phyloP scores from a whole-genome alignment of 257 asterid species.

The Rauvolfia tetraphylla region DNA sequence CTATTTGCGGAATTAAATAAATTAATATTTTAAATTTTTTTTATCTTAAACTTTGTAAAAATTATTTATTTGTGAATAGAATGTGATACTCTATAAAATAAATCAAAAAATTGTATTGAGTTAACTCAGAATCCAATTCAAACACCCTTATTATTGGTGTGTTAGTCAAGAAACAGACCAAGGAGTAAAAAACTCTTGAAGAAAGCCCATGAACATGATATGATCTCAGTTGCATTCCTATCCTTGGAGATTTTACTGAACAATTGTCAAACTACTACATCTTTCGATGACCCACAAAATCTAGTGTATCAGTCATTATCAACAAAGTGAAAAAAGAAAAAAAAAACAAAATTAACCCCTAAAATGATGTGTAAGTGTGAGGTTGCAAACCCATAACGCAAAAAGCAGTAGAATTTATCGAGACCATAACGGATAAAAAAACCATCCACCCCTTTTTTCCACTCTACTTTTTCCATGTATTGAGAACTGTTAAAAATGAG shows the following conservation, averaged over 20 bases:
- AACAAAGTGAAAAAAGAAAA: background rate
- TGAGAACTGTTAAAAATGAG: conserved; percentile 9
- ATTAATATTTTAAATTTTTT: too few species aligned
- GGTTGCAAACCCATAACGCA: background rate
- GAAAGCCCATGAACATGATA: too few species aligned
- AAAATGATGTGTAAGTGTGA: background rate
- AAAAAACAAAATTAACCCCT: background rate
- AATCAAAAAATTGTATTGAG: too few species aligned
- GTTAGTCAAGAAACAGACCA: too few species aligned
- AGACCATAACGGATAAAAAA: conserved; percentile 13
- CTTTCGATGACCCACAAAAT: conserved; percentile 1
- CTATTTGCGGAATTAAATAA: background rate
- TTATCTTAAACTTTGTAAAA: too few species aligned
- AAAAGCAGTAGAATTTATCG: conserved; percentile 4
- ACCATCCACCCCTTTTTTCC: background rate
- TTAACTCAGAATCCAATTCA: too few species aligned
- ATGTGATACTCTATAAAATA: too few species aligned
- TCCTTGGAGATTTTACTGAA: background rate
- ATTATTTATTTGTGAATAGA: too few species aligned
- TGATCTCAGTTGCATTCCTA: too few species aligned
- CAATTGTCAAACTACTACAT: background rate
- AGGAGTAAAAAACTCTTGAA: too few species aligned
- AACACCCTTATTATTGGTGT: too few species aligned
- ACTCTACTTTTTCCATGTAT: conserved; percentile 13
- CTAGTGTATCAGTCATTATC: background rate